phyloP scores from a whole-genome alignment of 805 yeast genomes.

The Kurtzmaniella fragi region DNA sequence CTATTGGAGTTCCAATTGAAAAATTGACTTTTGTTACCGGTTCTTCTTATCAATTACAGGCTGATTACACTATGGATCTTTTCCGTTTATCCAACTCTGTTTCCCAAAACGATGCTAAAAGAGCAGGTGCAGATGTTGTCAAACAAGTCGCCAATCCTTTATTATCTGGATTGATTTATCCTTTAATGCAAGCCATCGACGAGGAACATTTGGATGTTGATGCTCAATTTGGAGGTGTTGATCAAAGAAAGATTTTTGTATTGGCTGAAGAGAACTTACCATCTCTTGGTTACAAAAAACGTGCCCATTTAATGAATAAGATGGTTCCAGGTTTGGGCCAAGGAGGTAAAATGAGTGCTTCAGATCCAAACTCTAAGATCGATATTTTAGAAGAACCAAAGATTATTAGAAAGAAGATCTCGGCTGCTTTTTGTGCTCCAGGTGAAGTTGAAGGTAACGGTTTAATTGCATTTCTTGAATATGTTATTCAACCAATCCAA shows the following conservation, averaged over 20 bases:
- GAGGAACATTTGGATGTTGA: constrained; percentile 86
- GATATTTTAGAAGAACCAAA: constrained; percentile 90
- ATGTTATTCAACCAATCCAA: constrained; percentile 80
- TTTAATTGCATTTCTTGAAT: constrained; percentile 76
- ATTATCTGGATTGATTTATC: constrained; percentile 90
- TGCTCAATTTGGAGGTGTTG: constrained; percentile 98
- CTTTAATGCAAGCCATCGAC: constrained; percentile 97
- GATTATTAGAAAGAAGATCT: constrained; percentile 81
- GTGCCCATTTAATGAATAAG: constrained; percentile 97
- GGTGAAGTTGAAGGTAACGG: constrained; percentile 91
- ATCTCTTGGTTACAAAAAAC: constrained; percentile 84
- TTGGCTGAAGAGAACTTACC: constrained; percentile 93
- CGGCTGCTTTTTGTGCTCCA: constrained; percentile 92
- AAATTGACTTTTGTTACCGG: constrained; percentile 81
- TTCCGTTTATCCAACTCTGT: constrained; percentile 81
- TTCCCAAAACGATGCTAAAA: constrained; percentile 91
- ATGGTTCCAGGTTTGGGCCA: constrained; percentile 98
- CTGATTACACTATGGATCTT: constrained; percentile 82
- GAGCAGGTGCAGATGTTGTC: constrained; percentile 99
- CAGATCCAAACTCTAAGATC: constrained; percentile 96
- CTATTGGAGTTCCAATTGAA: constrained; percentile 90
- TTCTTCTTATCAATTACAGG: constrained; percentile 77
- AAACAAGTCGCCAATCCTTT: constrained; percentile 95
- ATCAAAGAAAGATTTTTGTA: constrained; percentile 95
- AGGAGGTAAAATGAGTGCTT: constrained; percentile 98